Evolutionary conservation across 768 basidiomycete species (phyloP), one percentile per base, ranked within the genome.

Genomic region (Leccinum olivaceopallidum): DNA sequence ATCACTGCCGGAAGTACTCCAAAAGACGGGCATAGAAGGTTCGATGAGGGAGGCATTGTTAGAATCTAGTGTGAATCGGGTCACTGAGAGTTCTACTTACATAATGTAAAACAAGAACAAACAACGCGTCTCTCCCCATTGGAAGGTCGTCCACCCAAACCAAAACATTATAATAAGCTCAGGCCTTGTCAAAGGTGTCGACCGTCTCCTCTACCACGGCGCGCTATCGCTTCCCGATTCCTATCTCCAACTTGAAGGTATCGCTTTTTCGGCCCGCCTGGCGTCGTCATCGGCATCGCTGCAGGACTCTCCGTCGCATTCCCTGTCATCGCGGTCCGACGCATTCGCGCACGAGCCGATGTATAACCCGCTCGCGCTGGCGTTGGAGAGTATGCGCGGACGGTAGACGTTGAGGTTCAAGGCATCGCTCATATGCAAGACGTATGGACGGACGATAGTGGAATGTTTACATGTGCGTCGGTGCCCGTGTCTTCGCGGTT

Each of bases 341-440:
- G 60, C 67, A 24, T 60, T 44, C 5, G 58, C 62, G 1, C 50
- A 60, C 10, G 77, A 78, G 18, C 75, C 91, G 16, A 78, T 92
- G 22, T 77, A 87, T 61, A 90, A 88, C 63, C 85, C 86, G 0
- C 77, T 92, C 16, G 87, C 90, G 3, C 73, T 92, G 22, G 85
- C 88, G 0, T 70, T 92, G 55, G 90, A 92, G 73, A 89, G 85
- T 71, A 90, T 92, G 89, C 89, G 89, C 42, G 88, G 89, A 14
- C 75, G 89, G 22, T 87, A 86, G 1, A 81, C 82, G 26, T 73
- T 92, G 20, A 79, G 83, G 37, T 81, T 89, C 60, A 75, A 84
- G 87, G 84, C 3, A 77, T 78, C 0, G 79, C 82, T 18, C 77
- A 75, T 30, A 71, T 90, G 42, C 69, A 76, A 39, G 83, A 87